phyloP scores from a whole-genome alignment of 2,329 filamentous ascomycete genomes.

The Teratosphaeria destructans region DNA sequence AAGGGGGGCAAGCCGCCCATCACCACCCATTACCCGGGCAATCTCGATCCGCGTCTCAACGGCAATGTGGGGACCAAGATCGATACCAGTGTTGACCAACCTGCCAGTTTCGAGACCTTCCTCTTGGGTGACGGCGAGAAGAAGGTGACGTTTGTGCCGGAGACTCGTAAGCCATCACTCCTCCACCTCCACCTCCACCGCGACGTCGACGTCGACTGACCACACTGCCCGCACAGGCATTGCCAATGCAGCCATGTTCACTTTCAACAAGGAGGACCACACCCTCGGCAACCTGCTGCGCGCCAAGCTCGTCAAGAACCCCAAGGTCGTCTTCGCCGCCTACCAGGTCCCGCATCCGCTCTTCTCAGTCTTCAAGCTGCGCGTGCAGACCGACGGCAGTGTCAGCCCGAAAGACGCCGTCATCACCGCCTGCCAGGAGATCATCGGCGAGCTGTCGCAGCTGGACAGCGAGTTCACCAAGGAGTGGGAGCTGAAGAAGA shows the following conservation, averaged over 20 bases:
- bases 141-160: conserved; percentile 80
- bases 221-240: conserved; percentile 49
- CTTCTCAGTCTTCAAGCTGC: conserved; percentile 51
- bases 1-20: conserved; percentile 1
- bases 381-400: conserved; percentile 83
- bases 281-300: conserved; percentile 75
- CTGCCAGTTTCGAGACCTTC: conserved; percentile 79
- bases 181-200: neutral
- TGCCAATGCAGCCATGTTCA: conserved; percentile 89
- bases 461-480: conserved; percentile 83
- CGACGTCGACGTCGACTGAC: neutral
- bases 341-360: conserved; percentile 58
- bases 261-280: conserved; percentile 83
- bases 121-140: conserved; percentile 79
- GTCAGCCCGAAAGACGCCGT: conserved; percentile 85
- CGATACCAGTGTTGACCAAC: conserved; percentile 17
- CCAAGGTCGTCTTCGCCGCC: conserved; percentile 77
- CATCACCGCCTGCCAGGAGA: conserved; percentile 65
- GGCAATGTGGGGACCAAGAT: conserved; percentile 13
- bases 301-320: conserved; percentile 73
- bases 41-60: conserved; percentile 10
- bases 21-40: conserved; percentile 5
- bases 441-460: conserved; percentile 70
- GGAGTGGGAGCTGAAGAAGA: conserved; percentile 81
- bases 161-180: conserved; percentile 61